Evolutionary conservation across 345 rosid genomes (phyloP).

Genomic region (Adansonia digitata): DNA sequence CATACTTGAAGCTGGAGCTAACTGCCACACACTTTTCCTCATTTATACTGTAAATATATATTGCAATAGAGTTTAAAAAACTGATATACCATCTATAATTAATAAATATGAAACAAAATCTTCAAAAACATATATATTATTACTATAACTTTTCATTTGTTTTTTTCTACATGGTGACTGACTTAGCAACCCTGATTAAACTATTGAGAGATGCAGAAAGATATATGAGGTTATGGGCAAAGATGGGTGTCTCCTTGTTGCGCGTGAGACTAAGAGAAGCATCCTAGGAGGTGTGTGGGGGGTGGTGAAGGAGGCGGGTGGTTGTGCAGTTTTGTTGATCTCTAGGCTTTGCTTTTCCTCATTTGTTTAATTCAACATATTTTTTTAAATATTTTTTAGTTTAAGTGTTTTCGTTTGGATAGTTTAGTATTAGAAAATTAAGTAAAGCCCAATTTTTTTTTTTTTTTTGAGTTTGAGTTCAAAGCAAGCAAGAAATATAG

Average conservation of each 20-base stretch:
- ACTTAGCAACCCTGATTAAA: constrained; percentile 15
- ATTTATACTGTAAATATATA: not conserved
- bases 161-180: not conserved
- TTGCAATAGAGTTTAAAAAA: constrained; percentile 10
- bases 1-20: constrained; percentile 13
- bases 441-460: constrained; percentile 6
- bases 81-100: not conserved
- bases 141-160: not conserved
- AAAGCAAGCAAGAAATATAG: constrained; percentile 50
- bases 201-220: constrained; percentile 10
- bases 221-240: constrained; percentile 23
- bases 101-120: not conserved
- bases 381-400: not conserved
- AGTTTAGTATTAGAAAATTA: constrained; percentile 8
- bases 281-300: constrained; percentile 42
- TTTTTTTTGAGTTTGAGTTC: constrained; percentile 43
- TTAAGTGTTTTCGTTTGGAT: constrained; percentile 10
- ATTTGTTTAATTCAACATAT: not conserved
- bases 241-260: constrained; percentile 16
- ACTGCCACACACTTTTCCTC: constrained; percentile 1
- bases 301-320: constrained; percentile 35
- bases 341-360: constrained; percentile 41
- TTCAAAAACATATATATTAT: no score
- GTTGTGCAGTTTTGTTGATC: constrained; percentile 54
- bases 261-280: constrained; percentile 24